Conservation (phyloP, 2,329 filamentous ascomycete species). For the Zymoseptoria brevis region DNA sequence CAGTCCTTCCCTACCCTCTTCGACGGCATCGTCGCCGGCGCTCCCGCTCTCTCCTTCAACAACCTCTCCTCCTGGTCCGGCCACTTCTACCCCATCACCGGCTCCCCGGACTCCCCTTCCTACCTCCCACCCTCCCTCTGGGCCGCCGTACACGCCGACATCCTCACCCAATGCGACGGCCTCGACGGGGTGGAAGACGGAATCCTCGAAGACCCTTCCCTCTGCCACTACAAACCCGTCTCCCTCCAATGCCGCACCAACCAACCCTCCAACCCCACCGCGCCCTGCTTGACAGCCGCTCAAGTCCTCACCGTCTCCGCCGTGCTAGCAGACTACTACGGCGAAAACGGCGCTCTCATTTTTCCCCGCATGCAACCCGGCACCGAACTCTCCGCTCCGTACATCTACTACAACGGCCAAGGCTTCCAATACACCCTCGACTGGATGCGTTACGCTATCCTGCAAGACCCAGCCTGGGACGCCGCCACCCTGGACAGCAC, state of each 20-base stretch:
- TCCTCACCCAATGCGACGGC: constrained; percentile 42
- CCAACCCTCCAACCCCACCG: constrained; percentile 24
- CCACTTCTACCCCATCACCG: constrained; percentile 33
- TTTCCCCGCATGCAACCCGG: constrained; percentile 45
- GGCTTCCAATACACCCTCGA: constrained; percentile 38
- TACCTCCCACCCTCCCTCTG: constrained; percentile 34
- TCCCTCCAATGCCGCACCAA: constrained; percentile 30
- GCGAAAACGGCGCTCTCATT: constrained; percentile 36
- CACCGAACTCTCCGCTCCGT: constrained; percentile 32
- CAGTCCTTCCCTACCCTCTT: constrained; percentile 40
- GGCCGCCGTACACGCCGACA: constrained; percentile 34
- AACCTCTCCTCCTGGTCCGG: constrained; percentile 37
- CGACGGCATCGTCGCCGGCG: constrained; percentile 40
- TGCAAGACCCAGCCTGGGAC: constrained; percentile 38
- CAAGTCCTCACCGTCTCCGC: constrained; percentile 37
- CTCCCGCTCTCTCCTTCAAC: constrained; percentile 36
- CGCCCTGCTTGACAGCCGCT: constrained; percentile 34
- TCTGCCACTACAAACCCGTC: constrained; percentile 36
- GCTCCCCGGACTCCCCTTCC: constrained; percentile 29
- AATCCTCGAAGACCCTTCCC: constrained; percentile 37
- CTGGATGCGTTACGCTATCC: constrained; percentile 44
- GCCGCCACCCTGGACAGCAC: constrained; percentile 28
- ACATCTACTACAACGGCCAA: constrained; percentile 31
- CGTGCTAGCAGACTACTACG: constrained; percentile 34
- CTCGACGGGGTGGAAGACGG: constrained; percentile 41